phyloP scores from a whole-genome alignment of 441 rosid genomes.

The Erodium trifolium region DNA sequence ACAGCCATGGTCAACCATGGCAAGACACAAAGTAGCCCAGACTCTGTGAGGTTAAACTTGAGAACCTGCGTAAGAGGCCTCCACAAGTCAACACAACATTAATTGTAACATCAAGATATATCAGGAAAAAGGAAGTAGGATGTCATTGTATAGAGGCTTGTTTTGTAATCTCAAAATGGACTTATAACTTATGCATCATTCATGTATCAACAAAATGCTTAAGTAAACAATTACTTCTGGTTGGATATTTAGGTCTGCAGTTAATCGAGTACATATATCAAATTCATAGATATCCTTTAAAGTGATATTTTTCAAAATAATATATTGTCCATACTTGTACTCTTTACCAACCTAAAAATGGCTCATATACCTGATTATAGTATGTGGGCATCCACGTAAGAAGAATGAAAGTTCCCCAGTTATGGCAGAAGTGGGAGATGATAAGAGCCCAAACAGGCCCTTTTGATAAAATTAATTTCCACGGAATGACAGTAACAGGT shows the following conservation, averaged over 20 bases:
- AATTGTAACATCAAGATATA: neutral
- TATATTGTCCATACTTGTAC: neutral
- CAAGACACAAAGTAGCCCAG: constrained; percentile 92
- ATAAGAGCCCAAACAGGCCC: constrained; percentile 98
- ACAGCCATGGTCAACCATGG: constrained; percentile 98
- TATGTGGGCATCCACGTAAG: constrained; percentile 99
- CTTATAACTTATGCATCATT: neutral
- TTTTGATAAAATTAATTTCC: constrained; percentile 86
- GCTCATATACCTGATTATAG: constrained; percentile 71
- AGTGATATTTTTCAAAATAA: neutral
- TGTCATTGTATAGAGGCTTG: neutral
- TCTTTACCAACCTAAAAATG: neutral
- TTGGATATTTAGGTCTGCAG: neutral
- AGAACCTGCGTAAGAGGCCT: constrained; percentile 45
- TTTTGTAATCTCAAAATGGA: neutral
- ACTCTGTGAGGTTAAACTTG: constrained; percentile 95
- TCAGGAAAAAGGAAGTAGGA: neutral
- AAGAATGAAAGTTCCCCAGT: constrained; percentile 97
- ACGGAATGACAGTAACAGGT: constrained; percentile 81
- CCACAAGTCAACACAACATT: neutral
- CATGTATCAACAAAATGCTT: neutral
- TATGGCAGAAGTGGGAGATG: constrained; percentile 91
- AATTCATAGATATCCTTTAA: neutral
- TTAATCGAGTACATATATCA: neutral
- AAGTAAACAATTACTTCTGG: neutral